These are phyloP conservation scores for Neonectria coccinea DNA, from an alignment of 2,329 filamentous ascomycete species.

Conservation along the genomic window DNA sequence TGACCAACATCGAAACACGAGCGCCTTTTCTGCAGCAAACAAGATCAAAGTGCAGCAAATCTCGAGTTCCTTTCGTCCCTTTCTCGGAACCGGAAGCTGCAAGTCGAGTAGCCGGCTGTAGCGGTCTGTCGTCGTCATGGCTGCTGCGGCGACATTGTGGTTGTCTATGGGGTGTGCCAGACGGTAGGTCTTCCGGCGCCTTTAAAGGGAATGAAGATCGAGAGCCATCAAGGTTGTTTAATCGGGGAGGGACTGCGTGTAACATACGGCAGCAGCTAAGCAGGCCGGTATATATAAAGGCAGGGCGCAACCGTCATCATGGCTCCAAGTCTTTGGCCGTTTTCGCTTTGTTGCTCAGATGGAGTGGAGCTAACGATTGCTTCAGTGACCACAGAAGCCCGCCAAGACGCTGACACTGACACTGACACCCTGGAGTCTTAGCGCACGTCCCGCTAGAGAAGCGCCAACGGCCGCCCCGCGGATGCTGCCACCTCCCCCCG, in stretches of 20 bases:
- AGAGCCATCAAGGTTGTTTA: constrained; percentile 24
- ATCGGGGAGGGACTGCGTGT: not conserved
- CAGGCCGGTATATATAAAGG: constrained; percentile 13
- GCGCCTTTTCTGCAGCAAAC: not conserved
- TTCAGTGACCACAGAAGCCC: constrained; percentile 9
- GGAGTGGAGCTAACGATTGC: not conserved
- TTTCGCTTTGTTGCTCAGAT: not conserved
- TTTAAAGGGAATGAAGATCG: not conserved
- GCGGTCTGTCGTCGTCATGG: constrained; percentile 14
- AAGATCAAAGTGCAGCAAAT: not conserved
- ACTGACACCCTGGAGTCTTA: not conserved
- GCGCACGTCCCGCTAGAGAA: constrained; percentile 7
- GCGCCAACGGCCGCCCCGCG: constrained; percentile 7
- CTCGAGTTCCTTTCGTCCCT: not conserved
- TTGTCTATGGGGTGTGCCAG: not conserved
- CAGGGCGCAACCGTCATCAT: not conserved
- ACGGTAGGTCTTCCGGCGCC: not conserved
- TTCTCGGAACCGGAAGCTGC: constrained; percentile 15
- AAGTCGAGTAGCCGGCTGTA: constrained; percentile 4
- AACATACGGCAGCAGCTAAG: not conserved
- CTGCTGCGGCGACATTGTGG: not conserved
- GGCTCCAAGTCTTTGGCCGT: not conserved
- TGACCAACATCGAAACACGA: constrained; percentile 1
- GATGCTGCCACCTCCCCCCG: constrained; percentile 11
- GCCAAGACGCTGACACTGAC: constrained; percentile 5